Conservation (phyloP, 768 basidiomycete genomes). For the Tylopilus felleus region DNA sequence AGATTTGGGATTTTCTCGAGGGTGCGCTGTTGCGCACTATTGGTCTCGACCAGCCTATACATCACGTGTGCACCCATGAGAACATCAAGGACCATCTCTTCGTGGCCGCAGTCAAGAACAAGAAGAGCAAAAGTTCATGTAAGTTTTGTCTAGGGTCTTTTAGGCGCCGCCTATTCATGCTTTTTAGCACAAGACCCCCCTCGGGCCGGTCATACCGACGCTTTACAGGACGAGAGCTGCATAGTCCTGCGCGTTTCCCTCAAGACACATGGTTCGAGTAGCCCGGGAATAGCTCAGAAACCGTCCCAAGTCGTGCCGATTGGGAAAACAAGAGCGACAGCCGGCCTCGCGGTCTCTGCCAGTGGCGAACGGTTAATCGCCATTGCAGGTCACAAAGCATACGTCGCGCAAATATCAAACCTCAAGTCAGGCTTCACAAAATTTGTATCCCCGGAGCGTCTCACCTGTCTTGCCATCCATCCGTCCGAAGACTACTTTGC, state of each 20-base stretch:
- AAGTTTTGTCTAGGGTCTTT: slow-evolving; percentile 2
- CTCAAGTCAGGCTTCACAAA: slow-evolving; percentile 71
- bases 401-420: slow-evolving; percentile 60
- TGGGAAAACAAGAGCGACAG: slow-evolving; percentile 64
- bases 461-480: slow-evolving; percentile 86
- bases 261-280: slow-evolving; percentile 35
- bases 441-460: slow-evolving; percentile 72
- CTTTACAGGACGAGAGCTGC: slow-evolving; percentile 40
- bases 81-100: slow-evolving; percentile 67
- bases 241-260: slow-evolving; percentile 64
- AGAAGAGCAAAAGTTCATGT: slow-evolving; percentile 39
- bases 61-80: slow-evolving; percentile 68
- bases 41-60: slow-evolving; percentile 64
- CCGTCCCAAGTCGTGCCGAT: slow-evolving; percentile 52
- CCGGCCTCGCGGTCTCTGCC: slow-evolving; percentile 68
- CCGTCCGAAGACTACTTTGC: slow-evolving; percentile 92
- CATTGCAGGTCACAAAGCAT: slow-evolving; percentile 71
- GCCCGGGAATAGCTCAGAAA: slow-evolving; percentile 40
- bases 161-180: background rate
- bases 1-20: slow-evolving; percentile 94
- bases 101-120: slow-evolving; percentile 55
- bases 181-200: slow-evolving; percentile 9
- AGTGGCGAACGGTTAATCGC: slow-evolving; percentile 78
- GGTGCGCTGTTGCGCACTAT: slow-evolving; percentile 75
- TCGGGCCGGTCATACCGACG: background rate